phyloP scores from a whole-genome alignment of 2,329 filamentous ascomycete genomes.

The Pyrenochaeta sp. region DNA sequence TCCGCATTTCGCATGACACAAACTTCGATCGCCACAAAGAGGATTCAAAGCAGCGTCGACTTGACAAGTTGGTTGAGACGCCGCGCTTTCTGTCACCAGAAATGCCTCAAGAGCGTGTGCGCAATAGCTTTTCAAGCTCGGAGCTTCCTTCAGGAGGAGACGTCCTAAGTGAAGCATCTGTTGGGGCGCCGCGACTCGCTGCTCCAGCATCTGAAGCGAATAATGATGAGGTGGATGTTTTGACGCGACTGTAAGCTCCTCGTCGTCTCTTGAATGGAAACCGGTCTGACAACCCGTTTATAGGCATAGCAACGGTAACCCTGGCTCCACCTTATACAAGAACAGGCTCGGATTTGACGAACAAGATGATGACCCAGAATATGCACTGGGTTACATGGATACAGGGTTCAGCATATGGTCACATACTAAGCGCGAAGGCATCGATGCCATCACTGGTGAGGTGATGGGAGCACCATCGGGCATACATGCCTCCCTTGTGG shows the following conservation, averaged over 20 bases:
- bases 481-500: slow-evolving; percentile 4
- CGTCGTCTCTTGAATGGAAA: not conserved
- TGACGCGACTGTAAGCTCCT: not conserved
- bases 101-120: not conserved
- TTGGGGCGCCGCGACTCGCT: not conserved
- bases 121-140: not conserved
- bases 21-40: not conserved
- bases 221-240: no score
- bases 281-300: not conserved
- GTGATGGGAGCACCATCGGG: slow-evolving; percentile 9
- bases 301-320: not conserved
- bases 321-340: not conserved
- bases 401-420: slow-evolving; percentile 15
- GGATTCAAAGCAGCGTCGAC: not conserved
- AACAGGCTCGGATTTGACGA: not conserved
- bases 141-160: not conserved
- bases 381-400: slow-evolving; percentile 9
- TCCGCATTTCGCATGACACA: not conserved
- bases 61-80: not conserved
- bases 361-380: not conserved
- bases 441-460: slow-evolving; percentile 5
- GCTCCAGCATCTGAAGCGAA: not conserved
- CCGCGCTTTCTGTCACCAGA: not conserved
- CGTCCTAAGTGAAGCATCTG: not conserved
- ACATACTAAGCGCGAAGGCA: slow-evolving; percentile 7